These are phyloP conservation scores for Nannizziopsis arthrosporioides DNA, from an alignment of 2,329 filamentous ascomycete species.

Conservation along the genomic window DNA sequence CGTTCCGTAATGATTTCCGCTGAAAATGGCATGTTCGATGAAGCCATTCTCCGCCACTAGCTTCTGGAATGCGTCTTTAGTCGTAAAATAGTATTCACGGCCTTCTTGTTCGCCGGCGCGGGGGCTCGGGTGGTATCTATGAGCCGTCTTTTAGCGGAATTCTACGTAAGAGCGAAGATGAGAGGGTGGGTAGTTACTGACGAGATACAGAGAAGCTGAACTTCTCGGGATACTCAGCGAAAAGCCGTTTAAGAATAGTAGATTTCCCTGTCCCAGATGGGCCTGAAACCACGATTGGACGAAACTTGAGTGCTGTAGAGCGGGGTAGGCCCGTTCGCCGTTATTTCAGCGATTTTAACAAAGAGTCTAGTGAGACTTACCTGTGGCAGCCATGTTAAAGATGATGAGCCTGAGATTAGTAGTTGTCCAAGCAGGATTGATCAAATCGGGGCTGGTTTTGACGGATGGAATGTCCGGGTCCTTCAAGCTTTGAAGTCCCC, in stretches of 20 bases:
- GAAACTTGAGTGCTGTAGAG: slow-evolving; percentile 21
- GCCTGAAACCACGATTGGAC: slow-evolving; percentile 34
- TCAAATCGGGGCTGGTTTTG: too few relatives aligned
- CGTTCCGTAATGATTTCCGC: slow-evolving; percentile 78
- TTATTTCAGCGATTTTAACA: too few relatives aligned
- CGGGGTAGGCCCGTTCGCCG: background rate
- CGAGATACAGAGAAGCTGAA: slow-evolving; percentile 35
- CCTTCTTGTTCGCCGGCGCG: slow-evolving; percentile 64
- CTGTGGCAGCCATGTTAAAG: slow-evolving; percentile 5
- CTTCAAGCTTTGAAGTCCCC: too few relatives aligned
- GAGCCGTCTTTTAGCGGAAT: background rate
- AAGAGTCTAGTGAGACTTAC: background rate
- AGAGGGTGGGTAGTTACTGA: slow-evolving; percentile 18
- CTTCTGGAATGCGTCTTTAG: slow-evolving; percentile 53
- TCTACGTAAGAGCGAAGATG: slow-evolving; percentile 15
- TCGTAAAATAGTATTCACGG: slow-evolving; percentile 69
- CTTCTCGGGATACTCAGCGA: slow-evolving; percentile 32
- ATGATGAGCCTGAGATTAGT: too few relatives aligned
- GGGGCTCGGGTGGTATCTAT: slow-evolving; percentile 69
- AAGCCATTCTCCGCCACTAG: slow-evolving; percentile 61
- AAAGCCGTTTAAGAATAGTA: slow-evolving; percentile 33
- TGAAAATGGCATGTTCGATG: slow-evolving; percentile 78
- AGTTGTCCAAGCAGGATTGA: too few relatives aligned
- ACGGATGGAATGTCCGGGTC: too few relatives aligned
- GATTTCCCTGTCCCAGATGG: slow-evolving; percentile 35